A percentile compares a stretch with the other conserved stretches of the same genome.
Evolutionary conservation across 305 asterid genomes (phyloP).

Genomic region (Plantago rigida): DNA sequence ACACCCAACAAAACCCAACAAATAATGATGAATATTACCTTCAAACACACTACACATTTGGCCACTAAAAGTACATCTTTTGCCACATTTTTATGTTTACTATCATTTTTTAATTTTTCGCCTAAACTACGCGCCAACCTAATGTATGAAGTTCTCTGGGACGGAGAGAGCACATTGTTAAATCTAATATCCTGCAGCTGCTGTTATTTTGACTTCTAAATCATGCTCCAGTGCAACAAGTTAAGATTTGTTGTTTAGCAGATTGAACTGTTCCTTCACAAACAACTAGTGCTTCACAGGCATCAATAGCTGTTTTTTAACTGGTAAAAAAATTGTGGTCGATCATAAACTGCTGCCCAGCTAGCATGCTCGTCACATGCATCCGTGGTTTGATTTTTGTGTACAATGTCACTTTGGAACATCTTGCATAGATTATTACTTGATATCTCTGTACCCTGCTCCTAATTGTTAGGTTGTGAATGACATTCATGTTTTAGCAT

Average conservation of each 20-base stretch:
- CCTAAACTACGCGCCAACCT: too few relatives aligned
- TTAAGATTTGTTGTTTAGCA: constrained; percentile 1
- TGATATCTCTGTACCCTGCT: constrained; percentile 19
- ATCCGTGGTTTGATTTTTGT: constrained; percentile 2
- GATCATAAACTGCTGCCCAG: not conserved
- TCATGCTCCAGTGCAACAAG: not conserved
- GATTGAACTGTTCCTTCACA: constrained; percentile 2
- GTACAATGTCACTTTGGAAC: constrained; percentile 13
- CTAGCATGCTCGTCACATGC: constrained; percentile 5
- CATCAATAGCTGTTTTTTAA: not conserved
- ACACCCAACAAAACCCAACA: too few relatives aligned
- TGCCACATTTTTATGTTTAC: too few relatives aligned
- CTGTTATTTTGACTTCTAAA: constrained; percentile 8
- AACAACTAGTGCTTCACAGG: constrained; percentile 1
- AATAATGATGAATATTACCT: too few relatives aligned
- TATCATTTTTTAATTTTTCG: too few relatives aligned
- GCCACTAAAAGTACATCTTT: too few relatives aligned
- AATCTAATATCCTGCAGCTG: constrained; percentile 9
- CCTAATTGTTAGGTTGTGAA: constrained; percentile 62
- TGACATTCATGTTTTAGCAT: constrained; percentile 62
- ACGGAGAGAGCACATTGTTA: too few relatives aligned
- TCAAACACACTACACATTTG: too few relatives aligned
- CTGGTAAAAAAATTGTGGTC: not conserved
- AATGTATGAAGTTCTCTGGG: too few relatives aligned
- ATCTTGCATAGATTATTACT: constrained; percentile 12